Conservation (phyloP, 225 moss, liverwort and hornwort species). For the Anthoceros angustus region DNA sequence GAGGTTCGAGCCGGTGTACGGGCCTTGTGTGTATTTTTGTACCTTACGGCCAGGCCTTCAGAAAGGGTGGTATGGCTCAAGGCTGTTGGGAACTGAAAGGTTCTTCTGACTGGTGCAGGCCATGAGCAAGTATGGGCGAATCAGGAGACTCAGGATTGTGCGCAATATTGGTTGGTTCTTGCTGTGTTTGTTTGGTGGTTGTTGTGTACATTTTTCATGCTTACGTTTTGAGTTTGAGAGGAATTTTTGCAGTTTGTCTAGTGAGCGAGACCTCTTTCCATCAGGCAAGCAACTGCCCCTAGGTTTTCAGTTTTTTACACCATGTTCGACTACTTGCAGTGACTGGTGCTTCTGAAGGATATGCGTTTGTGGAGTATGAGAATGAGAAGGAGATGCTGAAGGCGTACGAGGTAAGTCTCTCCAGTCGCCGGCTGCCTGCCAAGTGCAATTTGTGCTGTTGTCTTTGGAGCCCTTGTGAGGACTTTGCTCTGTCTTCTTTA, state of each 20-base stretch:
- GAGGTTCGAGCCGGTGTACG: slow-evolving; percentile 30
- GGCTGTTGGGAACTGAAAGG: neutral
- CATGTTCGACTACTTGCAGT: slow-evolving; percentile 24
- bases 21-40: neutral
- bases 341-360: slow-evolving; percentile 88
- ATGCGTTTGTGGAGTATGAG: slow-evolving; percentile 91
- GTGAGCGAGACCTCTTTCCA: neutral
- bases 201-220: neutral
- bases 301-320: neutral
- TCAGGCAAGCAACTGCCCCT: too few relatives aligned
- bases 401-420: slow-evolving; percentile 58
- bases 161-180: slow-evolving; percentile 65
- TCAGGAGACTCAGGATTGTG: slow-evolving; percentile 67
- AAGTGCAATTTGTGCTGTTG: neutral
- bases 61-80: neutral
- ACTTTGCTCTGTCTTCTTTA: slow-evolving; percentile 1
- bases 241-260: neutral
- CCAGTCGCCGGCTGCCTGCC: neutral
- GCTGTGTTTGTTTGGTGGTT: neutral
- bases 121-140: slow-evolving; percentile 76
- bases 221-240: neutral
- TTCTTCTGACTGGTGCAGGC: slow-evolving; percentile 35
- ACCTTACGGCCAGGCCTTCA: neutral
- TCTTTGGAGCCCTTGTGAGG: neutral
- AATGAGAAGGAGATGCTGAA: slow-evolving; percentile 56